Percentiles rank a stretch among this genome's conserved stretches.
These are phyloP conservation scores for Harringtonia aguacate DNA, from an alignment of 2,329 filamentous ascomycete genomes.

Conservation along the genomic window DNA sequence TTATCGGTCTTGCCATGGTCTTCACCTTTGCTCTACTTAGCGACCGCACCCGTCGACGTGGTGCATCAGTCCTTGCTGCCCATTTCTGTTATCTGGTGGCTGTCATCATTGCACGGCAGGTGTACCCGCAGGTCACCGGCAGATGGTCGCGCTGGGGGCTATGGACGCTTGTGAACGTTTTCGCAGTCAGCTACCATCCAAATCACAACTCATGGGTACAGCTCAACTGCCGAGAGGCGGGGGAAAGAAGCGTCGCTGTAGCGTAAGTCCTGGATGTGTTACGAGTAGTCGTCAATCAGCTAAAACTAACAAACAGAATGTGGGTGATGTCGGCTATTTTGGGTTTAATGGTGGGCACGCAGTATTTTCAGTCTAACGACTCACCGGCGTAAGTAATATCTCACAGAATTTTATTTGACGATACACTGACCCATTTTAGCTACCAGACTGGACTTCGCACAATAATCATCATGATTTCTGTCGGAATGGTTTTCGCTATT, in stretches of 20 bases:
- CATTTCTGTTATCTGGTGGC: not conserved
- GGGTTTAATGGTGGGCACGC: not conserved
- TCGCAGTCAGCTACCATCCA: constrained; percentile 42
- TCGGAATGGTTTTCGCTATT: not conserved
- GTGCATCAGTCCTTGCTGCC: not conserved
- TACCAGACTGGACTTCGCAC: not conserved
- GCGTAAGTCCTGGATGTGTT: constrained; percentile 19
- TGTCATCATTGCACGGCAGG: not conserved
- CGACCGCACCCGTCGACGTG: not conserved
- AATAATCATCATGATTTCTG: not conserved
- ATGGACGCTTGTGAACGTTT: constrained; percentile 39
- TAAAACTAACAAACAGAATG: not conserved
- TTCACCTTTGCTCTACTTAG: not conserved
- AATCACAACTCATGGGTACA: constrained; percentile 42
- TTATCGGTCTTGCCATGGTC: not conserved
- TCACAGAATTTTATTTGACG: not conserved
- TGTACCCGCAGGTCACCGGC: constrained; percentile 25
- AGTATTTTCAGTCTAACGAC: not conserved
- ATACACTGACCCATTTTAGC: not conserved
- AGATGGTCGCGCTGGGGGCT: constrained; percentile 38
- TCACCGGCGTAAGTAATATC: not conserved
- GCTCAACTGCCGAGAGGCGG: constrained; percentile 34
- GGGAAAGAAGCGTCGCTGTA: constrained; percentile 37
- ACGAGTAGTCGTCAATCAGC: not conserved
- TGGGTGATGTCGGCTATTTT: not conserved